Evolutionary conservation across 176 grass and related monocot species (phyloP), one percentile per base, ranked within the genome.

Genomic region (Thinopyrum elongatum): DNA sequence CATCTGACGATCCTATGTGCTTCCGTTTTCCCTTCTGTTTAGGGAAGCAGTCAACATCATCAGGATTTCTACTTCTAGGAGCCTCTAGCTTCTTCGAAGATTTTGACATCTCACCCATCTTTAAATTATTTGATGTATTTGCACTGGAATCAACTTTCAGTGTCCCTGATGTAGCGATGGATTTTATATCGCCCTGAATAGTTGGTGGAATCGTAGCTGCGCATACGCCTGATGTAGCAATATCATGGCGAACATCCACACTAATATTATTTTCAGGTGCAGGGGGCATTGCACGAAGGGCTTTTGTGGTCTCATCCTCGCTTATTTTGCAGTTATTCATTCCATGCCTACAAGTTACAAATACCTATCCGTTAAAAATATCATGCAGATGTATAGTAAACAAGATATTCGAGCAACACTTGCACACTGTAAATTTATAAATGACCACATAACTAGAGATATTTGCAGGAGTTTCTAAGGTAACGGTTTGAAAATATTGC

Each of bases 271-370:
- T 86, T 42, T 90, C 88, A 72, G 93, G 70, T 61, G 38, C 74
- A 44, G 86, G 92, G 39, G 74, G 80, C 74, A 86, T 16, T 13
- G 86, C 80, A 44, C 84, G 81, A 33, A 90, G n/a, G 67, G 90
- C 86, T 68, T 53, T 84, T 62, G 85, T 92, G 23, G 93, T 95
- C 15, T 90, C 88, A 10, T 90, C 88, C 86, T 92, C 93, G 81
- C 82, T 88, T 63, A 92, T 34, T 59, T 88, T 70, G 57, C 93
- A 95, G 36, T 80, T 88, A 88, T 84, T 95, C 90, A 95, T 90
- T 83, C 83, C 83, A 60, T 88, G 86, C 61, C 93, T 95, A 82
- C 79, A 95, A 82, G 22, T 86, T 84, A 67, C 68, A 76, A 83
- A 80, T 67, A 63, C 5, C 19, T 77, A 76, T 27, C 36, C 55